Base-by-base conservation (phyloP, 345 rosid genomes). In the Gossypioides kirkii region DNA sequence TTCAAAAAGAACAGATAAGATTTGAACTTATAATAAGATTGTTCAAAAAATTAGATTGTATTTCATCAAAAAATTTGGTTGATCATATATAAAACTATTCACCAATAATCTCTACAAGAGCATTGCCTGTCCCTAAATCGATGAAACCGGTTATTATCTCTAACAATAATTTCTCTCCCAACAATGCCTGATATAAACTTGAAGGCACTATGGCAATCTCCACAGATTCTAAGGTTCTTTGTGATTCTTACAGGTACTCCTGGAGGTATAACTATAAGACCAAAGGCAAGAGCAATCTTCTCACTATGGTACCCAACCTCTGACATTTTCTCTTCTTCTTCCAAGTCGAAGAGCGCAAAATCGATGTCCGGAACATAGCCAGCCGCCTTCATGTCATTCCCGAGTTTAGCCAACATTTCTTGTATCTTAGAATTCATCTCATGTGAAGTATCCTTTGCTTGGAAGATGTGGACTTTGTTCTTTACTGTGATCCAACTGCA, bases 221-320 rank as follows among this genome's bases (percentile, higher is more conserved):
- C 97, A 8, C 97, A 93, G 58, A 91, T 94, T 73, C 97, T 81
- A 59, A 91, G 96, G 71, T 94, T 91, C 75, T 91, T 91, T 25
- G 88, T 90, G 77, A 94, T 94, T 72, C 97, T 83, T 22, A 91
- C 82, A 3, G 98, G 98, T 4, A 87, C 76, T 59, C 86, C 84
- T 3, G 77, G 63, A 38, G 89, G 91, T 20, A 93, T 63, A 52
- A 88, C 80, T 38, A 91, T 38, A 20, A 93, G 86, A 50, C 92
- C 94, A 73, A 90, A 94, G 1, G 98, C 94, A 60, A 94, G 79
- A 62, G 98, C 94, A 61, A 89, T 75, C 81, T 94, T 94, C 90
- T 94, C 96, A 2, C 96, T 90, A 72, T 91, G 98, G 80, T 83
- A 66, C 53, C 86, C 82, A 36, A 90, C 97, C 84, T 91, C 94